These are phyloP conservation scores for Punica granatum DNA, from an alignment of 345 rosid species.

Conservation along the genomic window DNA sequence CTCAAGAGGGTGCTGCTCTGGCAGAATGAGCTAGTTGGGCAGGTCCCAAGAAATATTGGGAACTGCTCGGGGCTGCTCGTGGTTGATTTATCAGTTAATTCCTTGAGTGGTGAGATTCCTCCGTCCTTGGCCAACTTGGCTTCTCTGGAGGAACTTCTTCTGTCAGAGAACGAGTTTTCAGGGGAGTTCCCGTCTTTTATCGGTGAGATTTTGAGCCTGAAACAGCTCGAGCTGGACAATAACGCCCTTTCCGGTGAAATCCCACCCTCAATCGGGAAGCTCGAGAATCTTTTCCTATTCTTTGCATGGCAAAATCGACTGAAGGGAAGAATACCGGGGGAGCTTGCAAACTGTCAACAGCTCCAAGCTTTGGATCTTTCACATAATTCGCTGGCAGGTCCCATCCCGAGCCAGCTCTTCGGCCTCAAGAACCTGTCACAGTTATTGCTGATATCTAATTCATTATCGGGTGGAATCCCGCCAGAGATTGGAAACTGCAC, in stretches of 20 bases:
- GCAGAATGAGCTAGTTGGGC: slow-evolving; percentile 53
- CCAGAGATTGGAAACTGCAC: slow-evolving; percentile 44
- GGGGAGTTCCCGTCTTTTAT: slow-evolving; percentile 38
- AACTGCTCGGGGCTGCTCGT: slow-evolving; percentile 37
- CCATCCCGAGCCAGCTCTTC: slow-evolving; percentile 52
- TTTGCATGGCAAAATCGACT: slow-evolving; percentile 70
- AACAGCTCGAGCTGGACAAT: slow-evolving; percentile 61
- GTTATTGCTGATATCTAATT: slow-evolving; percentile 51
- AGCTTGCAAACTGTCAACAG: slow-evolving; percentile 42
- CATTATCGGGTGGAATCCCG: slow-evolving; percentile 49
- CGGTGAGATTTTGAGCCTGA: slow-evolving; percentile 37
- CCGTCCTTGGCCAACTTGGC: slow-evolving; percentile 30
- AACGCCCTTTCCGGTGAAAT: slow-evolving; percentile 44
- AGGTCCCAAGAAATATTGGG: slow-evolving; percentile 39
- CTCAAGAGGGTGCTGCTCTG: slow-evolving; percentile 50
- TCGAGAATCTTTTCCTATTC: slow-evolving; percentile 49
- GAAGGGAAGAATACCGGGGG: slow-evolving; percentile 45
- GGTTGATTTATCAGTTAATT: slow-evolving; percentile 56
- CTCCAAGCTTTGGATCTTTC: slow-evolving; percentile 66
- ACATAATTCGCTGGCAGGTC: slow-evolving; percentile 48
- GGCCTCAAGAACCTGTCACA: slow-evolving; percentile 45
- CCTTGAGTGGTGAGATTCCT: slow-evolving; percentile 40
- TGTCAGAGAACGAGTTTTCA: slow-evolving; percentile 47
- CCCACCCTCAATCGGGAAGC: slow-evolving; percentile 44
- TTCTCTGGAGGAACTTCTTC: slow-evolving; percentile 49